Conservation (phyloP, 2,329 filamentous ascomycete genomes). For the Cladophialophora bantiana region DNA sequence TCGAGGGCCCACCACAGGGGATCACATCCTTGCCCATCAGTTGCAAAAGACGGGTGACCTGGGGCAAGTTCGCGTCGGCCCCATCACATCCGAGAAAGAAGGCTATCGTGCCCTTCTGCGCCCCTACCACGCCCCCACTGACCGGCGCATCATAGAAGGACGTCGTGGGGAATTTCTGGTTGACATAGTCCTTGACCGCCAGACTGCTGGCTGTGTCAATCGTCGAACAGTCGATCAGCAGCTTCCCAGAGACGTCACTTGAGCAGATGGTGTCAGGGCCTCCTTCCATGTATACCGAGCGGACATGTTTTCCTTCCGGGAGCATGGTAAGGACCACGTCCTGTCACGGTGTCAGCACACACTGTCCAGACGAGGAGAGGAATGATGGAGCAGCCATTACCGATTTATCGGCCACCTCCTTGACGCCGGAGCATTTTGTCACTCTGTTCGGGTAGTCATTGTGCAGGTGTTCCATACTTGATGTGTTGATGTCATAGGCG, state of each 20-base stretch:
- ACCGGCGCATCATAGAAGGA: constrained; percentile 63
- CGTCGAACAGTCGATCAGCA: constrained; percentile 64
- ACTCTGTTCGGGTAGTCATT: constrained; percentile 50
- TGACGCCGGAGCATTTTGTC: constrained; percentile 51
- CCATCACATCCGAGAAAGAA: constrained; percentile 62
- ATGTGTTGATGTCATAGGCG: constrained; percentile 58
- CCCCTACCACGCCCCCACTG: constrained; percentile 60
- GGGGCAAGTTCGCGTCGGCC: constrained; percentile 54
- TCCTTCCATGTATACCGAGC: constrained; percentile 54
- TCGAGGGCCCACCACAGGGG: constrained; percentile 62
- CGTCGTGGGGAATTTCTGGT: constrained; percentile 41
- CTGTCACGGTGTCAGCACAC: constrained; percentile 37
- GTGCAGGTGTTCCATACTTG: constrained; percentile 53
- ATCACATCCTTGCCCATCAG: constrained; percentile 62
- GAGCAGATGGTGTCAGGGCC: constrained; percentile 49
- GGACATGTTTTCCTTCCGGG: constrained; percentile 47
- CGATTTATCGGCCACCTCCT: constrained; percentile 58
- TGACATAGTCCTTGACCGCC: constrained; percentile 35
- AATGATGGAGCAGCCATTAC: constrained; percentile 45
- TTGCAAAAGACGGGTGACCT: constrained; percentile 54
- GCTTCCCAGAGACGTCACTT: constrained; percentile 52
- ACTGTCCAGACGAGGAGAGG: not conserved
- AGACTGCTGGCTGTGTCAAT: constrained; percentile 59
- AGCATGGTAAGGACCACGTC: constrained; percentile 48
- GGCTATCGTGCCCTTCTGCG: constrained; percentile 59